These are phyloP conservation scores for Alternaria longipes DNA, from an alignment of 2,329 filamentous ascomycete species.

Conservation along the genomic window DNA sequence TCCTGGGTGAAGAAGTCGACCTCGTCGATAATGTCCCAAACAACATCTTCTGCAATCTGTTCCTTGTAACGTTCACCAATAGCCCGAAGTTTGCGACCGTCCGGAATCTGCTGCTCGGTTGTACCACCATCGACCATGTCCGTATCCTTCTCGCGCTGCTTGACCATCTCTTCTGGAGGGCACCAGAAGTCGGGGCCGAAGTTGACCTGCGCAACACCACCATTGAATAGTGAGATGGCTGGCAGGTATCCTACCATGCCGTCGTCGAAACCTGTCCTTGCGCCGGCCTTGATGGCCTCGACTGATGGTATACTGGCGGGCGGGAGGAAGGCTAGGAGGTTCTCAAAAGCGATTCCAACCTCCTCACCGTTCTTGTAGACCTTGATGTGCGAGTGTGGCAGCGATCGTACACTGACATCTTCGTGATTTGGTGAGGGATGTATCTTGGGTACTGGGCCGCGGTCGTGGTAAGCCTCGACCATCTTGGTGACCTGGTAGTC, in stretches of 20 bases:
- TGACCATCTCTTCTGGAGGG: constrained; percentile 71
- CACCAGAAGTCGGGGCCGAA: constrained; percentile 95
- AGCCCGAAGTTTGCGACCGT: constrained; percentile 60
- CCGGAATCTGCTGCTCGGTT: constrained; percentile 27
- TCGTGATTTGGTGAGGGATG: constrained; percentile 78
- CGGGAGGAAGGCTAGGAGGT: constrained; percentile 89
- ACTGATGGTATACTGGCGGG: constrained; percentile 80
- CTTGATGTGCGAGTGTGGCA: constrained; percentile 86
- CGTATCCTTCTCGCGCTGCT: constrained; percentile 47
- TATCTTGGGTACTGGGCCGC: constrained; percentile 66
- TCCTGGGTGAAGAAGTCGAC: constrained; percentile 88
- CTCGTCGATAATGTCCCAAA: constrained; percentile 94
- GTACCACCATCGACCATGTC: constrained; percentile 39
- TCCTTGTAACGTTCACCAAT: constrained; percentile 85
- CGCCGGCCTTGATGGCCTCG: constrained; percentile 74
- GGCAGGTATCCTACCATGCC: constrained; percentile 96
- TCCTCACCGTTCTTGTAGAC: constrained; percentile 91
- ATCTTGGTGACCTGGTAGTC: constrained; percentile 90
- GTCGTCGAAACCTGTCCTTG: constrained; percentile 88
- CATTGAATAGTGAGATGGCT: constrained; percentile 88
- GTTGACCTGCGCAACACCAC: constrained; percentile 90
- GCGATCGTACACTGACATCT: constrained; percentile 78
- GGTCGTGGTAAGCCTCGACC: constrained; percentile 72
- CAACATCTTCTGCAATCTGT: constrained; percentile 92
- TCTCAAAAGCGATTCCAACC: constrained; percentile 87